Evolutionary conservation across 2,329 filamentous ascomycete species (phyloP).

Genomic region (Penicillium sp.): DNA sequence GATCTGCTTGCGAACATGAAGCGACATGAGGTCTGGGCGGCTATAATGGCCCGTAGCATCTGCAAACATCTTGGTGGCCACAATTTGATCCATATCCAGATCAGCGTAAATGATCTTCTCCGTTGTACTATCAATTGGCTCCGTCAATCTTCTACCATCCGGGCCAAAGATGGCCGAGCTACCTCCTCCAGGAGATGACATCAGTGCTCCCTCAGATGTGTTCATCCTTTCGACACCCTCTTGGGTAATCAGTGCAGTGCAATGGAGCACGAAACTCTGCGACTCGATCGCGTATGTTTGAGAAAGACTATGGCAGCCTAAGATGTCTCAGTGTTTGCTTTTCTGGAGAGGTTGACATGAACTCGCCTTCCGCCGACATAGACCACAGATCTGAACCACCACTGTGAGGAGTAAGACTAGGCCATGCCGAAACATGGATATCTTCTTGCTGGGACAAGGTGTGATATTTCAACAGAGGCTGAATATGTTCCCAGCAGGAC

Average conservation of each 20-base stretch:
- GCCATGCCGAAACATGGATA: conserved; percentile 55
- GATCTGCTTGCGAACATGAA: background rate
- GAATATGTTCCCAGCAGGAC: conserved; percentile 55
- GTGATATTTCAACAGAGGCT: conserved; percentile 54
- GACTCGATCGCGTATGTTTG: conserved; percentile 61
- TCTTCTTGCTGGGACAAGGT: conserved; percentile 46
- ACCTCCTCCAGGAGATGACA: conserved; percentile 46
- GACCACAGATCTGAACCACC: conserved; percentile 27
- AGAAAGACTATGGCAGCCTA: conserved; percentile 45
- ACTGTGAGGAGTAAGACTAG: conserved; percentile 26
- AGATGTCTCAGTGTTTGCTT: background rate
- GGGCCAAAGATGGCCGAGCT: conserved; percentile 52
- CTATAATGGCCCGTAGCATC: conserved; percentile 9
- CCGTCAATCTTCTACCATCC: conserved; percentile 50
- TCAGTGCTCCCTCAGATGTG: conserved; percentile 44
- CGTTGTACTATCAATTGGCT: conserved; percentile 35
- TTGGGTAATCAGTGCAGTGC: conserved; percentile 50
- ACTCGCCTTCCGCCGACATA: conserved; percentile 32
- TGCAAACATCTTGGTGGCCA: conserved; percentile 27
- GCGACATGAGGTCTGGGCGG: conserved; percentile 12
- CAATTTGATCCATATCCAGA: conserved; percentile 46
- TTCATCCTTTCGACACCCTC: conserved; percentile 47
- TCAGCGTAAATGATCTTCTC: conserved; percentile 54
- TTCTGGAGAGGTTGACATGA: background rate
- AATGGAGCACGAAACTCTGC: conserved; percentile 56